Evolutionary conservation across 345 rosid species (phyloP).

Genomic region (Trapa bicornis): DNA sequence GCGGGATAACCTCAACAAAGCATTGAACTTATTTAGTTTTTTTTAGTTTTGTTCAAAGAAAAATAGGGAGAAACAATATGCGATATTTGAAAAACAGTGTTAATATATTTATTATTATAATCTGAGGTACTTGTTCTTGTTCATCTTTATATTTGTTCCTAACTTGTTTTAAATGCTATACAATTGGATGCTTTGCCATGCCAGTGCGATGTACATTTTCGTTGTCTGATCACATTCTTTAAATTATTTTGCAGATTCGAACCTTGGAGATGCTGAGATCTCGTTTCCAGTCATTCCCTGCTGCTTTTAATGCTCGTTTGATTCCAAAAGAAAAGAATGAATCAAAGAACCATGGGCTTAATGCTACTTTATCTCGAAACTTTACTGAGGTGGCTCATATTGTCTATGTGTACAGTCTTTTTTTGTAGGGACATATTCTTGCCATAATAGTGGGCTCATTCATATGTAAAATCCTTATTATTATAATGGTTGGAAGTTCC

Average conservation of each 20-base stretch:
- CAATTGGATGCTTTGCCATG: not conserved
- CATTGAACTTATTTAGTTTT: not conserved
- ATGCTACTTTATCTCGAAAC: conserved; percentile 56
- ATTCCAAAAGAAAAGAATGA: conserved; percentile 61
- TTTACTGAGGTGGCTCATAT: conserved; percentile 30
- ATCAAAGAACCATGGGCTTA: conserved; percentile 57
- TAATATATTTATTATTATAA: not conserved
- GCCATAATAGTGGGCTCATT: not conserved
- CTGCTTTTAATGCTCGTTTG: conserved; percentile 69
- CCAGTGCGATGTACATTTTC: not conserved
- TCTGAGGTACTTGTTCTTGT: not conserved
- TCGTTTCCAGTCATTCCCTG: conserved; percentile 81
- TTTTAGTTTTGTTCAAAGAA: not conserved
- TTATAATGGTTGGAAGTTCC: not conserved
- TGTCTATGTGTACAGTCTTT: not conserved
- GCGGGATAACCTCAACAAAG: too few species aligned
- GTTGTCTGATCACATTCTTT: not conserved
- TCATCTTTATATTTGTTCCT: not conserved
- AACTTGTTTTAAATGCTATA: not conserved
- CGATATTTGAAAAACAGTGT: not conserved
- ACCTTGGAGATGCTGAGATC: conserved; percentile 97
- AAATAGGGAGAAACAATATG: not conserved
- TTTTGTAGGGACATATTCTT: not conserved
- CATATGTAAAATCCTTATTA: not conserved
- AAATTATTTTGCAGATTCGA: conserved; percentile 46